These are phyloP conservation scores for Plasmodium falciparum DNA, from an alignment of 169 alveolate genomes.

Conservation along the genomic window DNA sequence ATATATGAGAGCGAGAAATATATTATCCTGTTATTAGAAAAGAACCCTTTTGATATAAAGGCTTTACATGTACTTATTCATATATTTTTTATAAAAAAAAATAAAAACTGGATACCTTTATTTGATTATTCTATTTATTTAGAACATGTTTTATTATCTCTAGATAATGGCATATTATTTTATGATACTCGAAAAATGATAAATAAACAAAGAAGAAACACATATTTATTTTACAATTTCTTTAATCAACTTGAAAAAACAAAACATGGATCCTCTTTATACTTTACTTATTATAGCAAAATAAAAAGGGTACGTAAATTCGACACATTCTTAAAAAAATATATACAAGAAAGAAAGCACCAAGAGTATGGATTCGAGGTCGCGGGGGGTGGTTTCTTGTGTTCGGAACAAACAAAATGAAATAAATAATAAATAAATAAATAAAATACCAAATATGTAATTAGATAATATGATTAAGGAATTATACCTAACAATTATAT, in stretches of 20 bases:
- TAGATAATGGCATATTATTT: not conserved
- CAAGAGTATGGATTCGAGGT: too few species aligned
- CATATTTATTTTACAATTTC: constrained; percentile 20
- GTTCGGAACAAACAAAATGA: too few species aligned
- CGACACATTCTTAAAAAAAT: constrained; percentile 18
- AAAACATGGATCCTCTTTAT: not conserved
- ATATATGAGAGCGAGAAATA: constrained; percentile 35
- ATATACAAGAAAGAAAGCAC: constrained; percentile 5
- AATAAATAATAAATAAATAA: too few species aligned
- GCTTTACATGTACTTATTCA: constrained; percentile 32
- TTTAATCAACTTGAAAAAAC: not conserved
- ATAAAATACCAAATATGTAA: too few species aligned
- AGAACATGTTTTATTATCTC: constrained; percentile 9
- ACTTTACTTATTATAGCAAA: constrained; percentile 12
- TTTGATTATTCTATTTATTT: constrained; percentile 55
- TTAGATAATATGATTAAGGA: too few species aligned
- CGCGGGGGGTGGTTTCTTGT: too few species aligned
- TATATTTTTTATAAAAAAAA: constrained; percentile 25
- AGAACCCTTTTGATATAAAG: constrained; percentile 50
- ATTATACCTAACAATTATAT: too few species aligned
- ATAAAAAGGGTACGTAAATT: not conserved
- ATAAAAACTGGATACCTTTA: constrained; percentile 39
- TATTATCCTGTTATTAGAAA: constrained; percentile 14
- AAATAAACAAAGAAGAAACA: too few species aligned
- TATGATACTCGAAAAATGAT: too few species aligned